These are phyloP conservation scores for Emericellopsis atlantica DNA, from an alignment of 2,329 filamentous ascomycete genomes.

Conservation along the genomic window DNA sequence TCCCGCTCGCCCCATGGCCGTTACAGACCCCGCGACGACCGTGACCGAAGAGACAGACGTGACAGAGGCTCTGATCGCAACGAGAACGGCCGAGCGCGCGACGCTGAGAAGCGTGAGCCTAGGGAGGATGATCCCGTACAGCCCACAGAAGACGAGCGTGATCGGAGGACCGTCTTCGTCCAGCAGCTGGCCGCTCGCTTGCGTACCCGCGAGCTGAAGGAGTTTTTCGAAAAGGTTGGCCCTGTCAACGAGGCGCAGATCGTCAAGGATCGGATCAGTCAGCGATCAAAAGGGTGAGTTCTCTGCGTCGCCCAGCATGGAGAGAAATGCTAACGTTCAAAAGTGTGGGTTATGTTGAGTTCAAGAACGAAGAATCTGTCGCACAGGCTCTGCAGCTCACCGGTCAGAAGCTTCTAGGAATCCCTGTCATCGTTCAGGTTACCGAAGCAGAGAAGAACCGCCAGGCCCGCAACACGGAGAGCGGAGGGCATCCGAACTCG, in stretches of 20 bases:
- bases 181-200: slow-evolving; percentile 94
- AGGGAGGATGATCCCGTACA: slow-evolving; percentile 49
- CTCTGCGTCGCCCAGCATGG: slow-evolving; percentile 1
- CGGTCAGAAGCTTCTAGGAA: slow-evolving; percentile 95
- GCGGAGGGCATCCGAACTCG: slow-evolving; percentile 59
- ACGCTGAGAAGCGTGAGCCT: neutral
- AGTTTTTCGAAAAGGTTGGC: slow-evolving; percentile 91
- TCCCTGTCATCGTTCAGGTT: slow-evolving; percentile 95
- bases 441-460: slow-evolving; percentile 99
- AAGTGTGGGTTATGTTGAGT: slow-evolving; percentile 98
- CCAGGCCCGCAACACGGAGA: slow-evolving; percentile 74
- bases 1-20: slow-evolving; percentile 58
- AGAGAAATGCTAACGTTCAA: slow-evolving; percentile 20
- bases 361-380: slow-evolving; percentile 91
- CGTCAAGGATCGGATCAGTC: slow-evolving; percentile 93
- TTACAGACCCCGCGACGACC: slow-evolving; percentile 43
- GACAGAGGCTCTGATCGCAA: slow-evolving; percentile 25
- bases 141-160: slow-evolving; percentile 87
- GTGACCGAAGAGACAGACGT: slow-evolving; percentile 39
- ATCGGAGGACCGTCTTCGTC: slow-evolving; percentile 93
- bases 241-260: slow-evolving; percentile 96
- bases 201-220: slow-evolving; percentile 81
- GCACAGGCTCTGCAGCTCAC: slow-evolving; percentile 91
- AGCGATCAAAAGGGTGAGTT: slow-evolving; percentile 88
- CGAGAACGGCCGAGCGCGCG: slow-evolving; percentile 30